These are phyloP conservation scores for Punctularia strigosozonata DNA, from an alignment of 768 basidiomycete genomes.

Conservation along the genomic window DNA sequence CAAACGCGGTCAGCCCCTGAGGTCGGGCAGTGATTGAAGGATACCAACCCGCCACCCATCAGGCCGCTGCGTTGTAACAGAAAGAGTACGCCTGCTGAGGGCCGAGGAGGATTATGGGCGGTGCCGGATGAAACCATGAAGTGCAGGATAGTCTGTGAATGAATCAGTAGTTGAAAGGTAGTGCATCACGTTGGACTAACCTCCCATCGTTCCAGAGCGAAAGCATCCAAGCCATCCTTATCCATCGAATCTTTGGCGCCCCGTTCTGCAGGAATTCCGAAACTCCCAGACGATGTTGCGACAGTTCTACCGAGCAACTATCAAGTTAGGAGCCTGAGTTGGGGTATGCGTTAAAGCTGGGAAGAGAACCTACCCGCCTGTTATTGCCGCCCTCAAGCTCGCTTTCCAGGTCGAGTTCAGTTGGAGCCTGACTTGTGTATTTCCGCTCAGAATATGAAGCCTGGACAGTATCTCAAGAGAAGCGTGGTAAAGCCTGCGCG, in stretches of 20 bases:
- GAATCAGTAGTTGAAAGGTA: constrained; percentile 1
- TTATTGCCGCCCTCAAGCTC: constrained; percentile 72
- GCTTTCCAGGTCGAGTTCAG: constrained; percentile 70
- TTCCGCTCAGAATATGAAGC: constrained; percentile 62
- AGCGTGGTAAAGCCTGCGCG: constrained; percentile 54
- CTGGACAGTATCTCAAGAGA: constrained; percentile 51
- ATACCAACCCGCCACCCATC: constrained; percentile 65
- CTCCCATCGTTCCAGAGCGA: constrained; percentile 88
- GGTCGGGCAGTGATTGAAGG: constrained; percentile 13
- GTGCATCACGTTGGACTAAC: too few relatives aligned
- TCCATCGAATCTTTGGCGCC: constrained; percentile 55
- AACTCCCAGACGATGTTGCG: constrained; percentile 73
- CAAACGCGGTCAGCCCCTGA: background rate
- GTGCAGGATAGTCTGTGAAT: constrained; percentile 77
- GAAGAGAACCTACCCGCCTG: constrained; percentile 57
- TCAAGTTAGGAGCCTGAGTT: too few relatives aligned
- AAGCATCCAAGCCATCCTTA: constrained; percentile 62
- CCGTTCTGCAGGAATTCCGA: constrained; percentile 72
- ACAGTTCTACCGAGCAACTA: too few relatives aligned
- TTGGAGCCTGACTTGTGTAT: constrained; percentile 44
- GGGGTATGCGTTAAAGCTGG: too few relatives aligned
- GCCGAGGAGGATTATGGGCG: constrained; percentile 62
- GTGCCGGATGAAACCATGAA: constrained; percentile 94
- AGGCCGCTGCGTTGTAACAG: constrained; percentile 77
- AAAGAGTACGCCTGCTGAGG: constrained; percentile 75